phyloP scores from a whole-genome alignment of 495 filamentous ascomycete genomes.

The Pyrenula aspistea region DNA sequence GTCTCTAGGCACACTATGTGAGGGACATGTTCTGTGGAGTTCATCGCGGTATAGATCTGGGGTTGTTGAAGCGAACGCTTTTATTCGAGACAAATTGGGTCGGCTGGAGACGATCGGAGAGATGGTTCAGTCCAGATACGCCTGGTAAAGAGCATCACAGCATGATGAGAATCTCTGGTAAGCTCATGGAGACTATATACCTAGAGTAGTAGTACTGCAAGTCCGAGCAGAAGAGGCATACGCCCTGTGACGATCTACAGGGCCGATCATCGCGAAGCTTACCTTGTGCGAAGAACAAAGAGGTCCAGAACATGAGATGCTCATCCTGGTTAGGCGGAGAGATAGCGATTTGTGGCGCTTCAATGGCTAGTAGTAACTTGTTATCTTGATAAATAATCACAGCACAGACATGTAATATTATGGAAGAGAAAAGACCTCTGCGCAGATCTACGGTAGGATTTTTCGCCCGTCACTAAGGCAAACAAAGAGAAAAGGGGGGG shows the following conservation, averaged over 20 bases:
- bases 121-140: neutral
- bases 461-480: too few species aligned
- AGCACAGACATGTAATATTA: too few species aligned
- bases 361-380: too few species aligned
- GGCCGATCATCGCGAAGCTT: neutral
- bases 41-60: neutral
- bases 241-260: neutral
- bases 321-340: too few species aligned
- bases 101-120: neutral
- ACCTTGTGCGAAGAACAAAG: neutral
- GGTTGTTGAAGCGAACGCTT: neutral
- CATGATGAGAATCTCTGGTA: neutral
- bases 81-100: neutral
- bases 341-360: too few species aligned
- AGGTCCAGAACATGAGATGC: neutral
- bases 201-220: neutral
- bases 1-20: conserved; percentile 36
- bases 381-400: too few species aligned
- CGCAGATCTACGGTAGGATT: too few species aligned
- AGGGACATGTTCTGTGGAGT: conserved; percentile 6
- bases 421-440: too few species aligned
- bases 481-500: too few species aligned
- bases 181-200: neutral
- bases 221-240: neutral
- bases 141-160: neutral